These are phyloP conservation scores for Penicillium janthinellum DNA, from an alignment of 2,329 filamentous ascomycete species.

Conservation along the genomic window DNA sequence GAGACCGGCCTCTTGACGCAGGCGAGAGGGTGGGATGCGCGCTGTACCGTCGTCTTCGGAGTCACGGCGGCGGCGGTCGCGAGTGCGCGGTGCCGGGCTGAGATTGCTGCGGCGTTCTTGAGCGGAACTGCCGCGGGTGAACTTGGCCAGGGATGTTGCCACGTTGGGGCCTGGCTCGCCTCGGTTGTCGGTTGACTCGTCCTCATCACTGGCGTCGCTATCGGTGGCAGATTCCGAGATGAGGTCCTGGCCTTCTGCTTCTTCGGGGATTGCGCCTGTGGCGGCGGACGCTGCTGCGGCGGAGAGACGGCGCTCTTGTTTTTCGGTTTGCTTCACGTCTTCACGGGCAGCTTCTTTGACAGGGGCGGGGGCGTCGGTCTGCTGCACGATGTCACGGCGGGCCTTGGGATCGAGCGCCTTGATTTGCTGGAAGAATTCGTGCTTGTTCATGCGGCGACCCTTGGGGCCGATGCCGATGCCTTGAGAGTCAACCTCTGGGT, in stretches of 20 bases:
- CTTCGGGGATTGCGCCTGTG: conserved; percentile 19
- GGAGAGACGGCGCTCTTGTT: conserved; percentile 29
- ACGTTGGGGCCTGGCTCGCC: conserved; percentile 38
- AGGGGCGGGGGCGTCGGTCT: conserved; percentile 43
- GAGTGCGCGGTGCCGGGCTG: conserved; percentile 28
- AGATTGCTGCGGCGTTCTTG: conserved; percentile 43
- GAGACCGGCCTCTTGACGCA: conserved; percentile 37
- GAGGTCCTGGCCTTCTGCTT: conserved; percentile 19
- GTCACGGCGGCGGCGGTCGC: conserved; percentile 33
- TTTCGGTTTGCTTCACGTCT: conserved; percentile 33
- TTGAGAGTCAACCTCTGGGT: conserved; percentile 36
- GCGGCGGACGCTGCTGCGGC: conserved; percentile 17
- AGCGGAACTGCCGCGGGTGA: conserved; percentile 40
- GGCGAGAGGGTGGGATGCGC: conserved; percentile 43
- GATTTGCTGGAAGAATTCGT: conserved; percentile 66
- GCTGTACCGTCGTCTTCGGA: conserved; percentile 49
- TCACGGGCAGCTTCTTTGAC: conserved; percentile 43
- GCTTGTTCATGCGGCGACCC: conserved; percentile 64
- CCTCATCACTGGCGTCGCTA: conserved; percentile 28
- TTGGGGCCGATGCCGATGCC: conserved; percentile 41
- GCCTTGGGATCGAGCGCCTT: conserved; percentile 61
- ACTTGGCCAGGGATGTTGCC: conserved; percentile 40
- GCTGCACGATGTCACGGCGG: conserved; percentile 51
- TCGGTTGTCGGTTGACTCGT: conserved; percentile 19
- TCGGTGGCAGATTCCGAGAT: conserved; percentile 28